Percentiles rank a stretch among this genome's conserved stretches.
Evolutionary conservation across 139 green algal species (phyloP).

Genomic region (Chlamydomonas sphaeroides): DNA sequence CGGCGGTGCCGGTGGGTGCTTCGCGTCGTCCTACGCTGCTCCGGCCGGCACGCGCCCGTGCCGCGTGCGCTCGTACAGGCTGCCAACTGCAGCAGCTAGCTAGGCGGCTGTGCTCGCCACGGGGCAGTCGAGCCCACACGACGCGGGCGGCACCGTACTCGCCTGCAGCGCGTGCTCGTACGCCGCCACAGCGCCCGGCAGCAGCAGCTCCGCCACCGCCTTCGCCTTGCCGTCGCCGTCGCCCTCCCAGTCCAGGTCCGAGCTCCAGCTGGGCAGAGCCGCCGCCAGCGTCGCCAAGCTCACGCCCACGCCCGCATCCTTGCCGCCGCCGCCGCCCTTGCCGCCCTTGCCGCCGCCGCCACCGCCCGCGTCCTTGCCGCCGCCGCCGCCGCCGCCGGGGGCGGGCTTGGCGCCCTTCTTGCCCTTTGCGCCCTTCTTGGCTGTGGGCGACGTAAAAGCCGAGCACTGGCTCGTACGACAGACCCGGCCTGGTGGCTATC

Average conservation of each 20-base stretch:
- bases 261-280: constrained; percentile 59
- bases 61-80: too few species aligned
- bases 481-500: too few species aligned
- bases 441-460: too few species aligned
- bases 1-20: too few species aligned
- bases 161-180: constrained; percentile 68
- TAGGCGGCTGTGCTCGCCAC: too few species aligned
- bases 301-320: constrained; percentile 34
- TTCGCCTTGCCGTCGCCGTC: constrained; percentile 29
- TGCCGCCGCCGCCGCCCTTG: constrained; percentile 6
- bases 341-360: constrained; percentile 23
- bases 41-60: too few species aligned
- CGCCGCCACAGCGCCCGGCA: constrained; percentile 62
- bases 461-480: too few species aligned
- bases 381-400: constrained; percentile 45
- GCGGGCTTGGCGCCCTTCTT: constrained; percentile 35
- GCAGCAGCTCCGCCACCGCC: constrained; percentile 53
- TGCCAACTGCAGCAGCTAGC: too few species aligned
- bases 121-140: too few species aligned
- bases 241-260: constrained; percentile 54
- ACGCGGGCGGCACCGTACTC: too few species aligned
- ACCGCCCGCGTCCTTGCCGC: constrained; percentile 18
- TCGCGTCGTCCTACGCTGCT: too few species aligned
- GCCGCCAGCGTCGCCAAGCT: constrained; percentile 47
- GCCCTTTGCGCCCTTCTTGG: neutral